Base-by-base conservation (phyloP, 345 rosid species). In the Pelargonium nanum region DNA sequence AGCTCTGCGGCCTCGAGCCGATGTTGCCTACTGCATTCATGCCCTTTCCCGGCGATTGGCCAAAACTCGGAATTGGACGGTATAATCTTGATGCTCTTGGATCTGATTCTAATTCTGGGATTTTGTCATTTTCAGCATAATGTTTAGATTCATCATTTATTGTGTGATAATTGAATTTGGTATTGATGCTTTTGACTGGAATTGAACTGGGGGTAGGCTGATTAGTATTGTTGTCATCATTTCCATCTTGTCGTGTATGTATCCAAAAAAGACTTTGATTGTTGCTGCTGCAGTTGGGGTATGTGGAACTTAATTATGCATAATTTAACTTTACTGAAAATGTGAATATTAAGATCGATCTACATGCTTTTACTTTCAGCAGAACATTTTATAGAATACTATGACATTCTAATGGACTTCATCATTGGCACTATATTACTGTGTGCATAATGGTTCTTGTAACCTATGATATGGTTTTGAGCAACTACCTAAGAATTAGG, bases 61-160 rank as follows among this genome's bases (percentile, higher is more conserved):
- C 52, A 90, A 90, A 72, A 90, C 97, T 32, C 85, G 81, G 56
- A 90, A 87, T 63, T 90, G 97, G 97, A 90, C 95, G 84, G 93
- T 86, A 80, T 15, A 44, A 21, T 5, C 65, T 44, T 48, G 54
- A 19, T 40, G 19, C 26, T 25, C 9, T 56, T 6, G 2, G 40
- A 30, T 40, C 40, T 67, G 34, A 24, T 25, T 56, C 19, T 56
- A 19, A 7, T 25, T 17, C 8, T 24, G 1, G 10, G 26, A 1
- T 55, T 24, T 55, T 54, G 9, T 23, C 7, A 8, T 55, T 55
- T 22, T 22, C 0, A 23, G 12, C 26, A 55, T 22, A 25, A 21
- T 55, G 19, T 25, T 22, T 9, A 2, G 40, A 56, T 56, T 26
- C 8, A 17, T 24, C 10, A 16, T 56, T 34, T 44, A 12, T 22